A percentile compares a stretch with the other conserved stretches of the same genome.
Conservation (phyloP, 345 rosid species). For the Populus nigra region DNA sequence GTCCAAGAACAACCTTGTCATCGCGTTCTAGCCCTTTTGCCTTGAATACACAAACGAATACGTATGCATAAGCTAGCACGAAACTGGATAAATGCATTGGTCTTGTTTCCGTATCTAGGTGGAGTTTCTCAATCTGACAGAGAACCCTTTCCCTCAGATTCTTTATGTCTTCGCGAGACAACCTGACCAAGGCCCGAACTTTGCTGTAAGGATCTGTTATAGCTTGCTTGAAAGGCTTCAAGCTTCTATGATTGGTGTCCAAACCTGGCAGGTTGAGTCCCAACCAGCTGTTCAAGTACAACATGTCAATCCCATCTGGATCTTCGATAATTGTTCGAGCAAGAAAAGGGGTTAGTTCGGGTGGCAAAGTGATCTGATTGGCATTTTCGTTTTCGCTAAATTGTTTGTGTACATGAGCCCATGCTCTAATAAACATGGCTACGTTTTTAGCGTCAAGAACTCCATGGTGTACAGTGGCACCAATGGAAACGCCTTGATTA, state of each 20-base stretch:
- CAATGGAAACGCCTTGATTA: slow-evolving; percentile 17
- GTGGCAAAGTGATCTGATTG: not conserved
- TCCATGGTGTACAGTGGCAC: slow-evolving; percentile 8
- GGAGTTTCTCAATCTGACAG: not conserved
- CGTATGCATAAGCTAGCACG: slow-evolving; percentile 20
- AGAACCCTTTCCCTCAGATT: slow-evolving; percentile 15
- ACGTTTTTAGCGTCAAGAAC: slow-evolving; percentile 11
- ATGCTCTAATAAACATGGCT: slow-evolving; percentile 13
- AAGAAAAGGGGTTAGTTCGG: slow-evolving; percentile 20
- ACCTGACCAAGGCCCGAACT: slow-evolving; percentile 23
- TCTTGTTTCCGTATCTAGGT: not conserved
- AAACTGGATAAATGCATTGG: slow-evolving; percentile 32
- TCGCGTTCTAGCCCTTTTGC: slow-evolving; percentile 11
- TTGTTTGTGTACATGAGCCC: slow-evolving; percentile 20
- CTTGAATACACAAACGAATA: slow-evolving; percentile 16
- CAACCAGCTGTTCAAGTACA: not conserved
- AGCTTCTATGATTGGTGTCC: not conserved
- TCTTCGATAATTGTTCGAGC: slow-evolving; percentile 30
- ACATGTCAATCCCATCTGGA: not conserved
- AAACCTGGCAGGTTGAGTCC: not conserved
- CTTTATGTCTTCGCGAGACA: slow-evolving; percentile 22
- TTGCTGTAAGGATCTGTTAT: not conserved
- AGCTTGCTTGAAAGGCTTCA: not conserved
- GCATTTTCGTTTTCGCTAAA: not conserved
- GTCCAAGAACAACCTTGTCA: slow-evolving; percentile 1